Evolutionary conservation across 495 filamentous ascomycete species (phyloP), one percentile per base, ranked within the genome.

Genomic region (Cercophora samala): DNA sequence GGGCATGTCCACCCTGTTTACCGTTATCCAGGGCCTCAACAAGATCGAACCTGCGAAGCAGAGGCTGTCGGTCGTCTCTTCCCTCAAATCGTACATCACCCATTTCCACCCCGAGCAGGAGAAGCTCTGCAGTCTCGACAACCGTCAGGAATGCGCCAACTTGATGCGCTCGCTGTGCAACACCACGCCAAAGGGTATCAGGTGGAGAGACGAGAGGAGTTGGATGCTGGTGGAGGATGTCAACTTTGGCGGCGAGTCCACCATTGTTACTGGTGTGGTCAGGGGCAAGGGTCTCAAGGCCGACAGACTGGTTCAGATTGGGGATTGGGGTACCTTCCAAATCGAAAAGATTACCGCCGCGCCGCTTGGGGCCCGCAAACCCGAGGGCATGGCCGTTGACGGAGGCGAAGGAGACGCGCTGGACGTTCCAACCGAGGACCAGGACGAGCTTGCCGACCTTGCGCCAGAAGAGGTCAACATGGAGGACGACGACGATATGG

Each of bases 261-360:
- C 92, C 15, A 78, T 92, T 21, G 64, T 99, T n/a, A 94, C 92
- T 2, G 95, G 96, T 68, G 86, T 95, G 5, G 86, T 97, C 42
- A 86, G 95, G 70, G 95, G 95, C 21, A 91, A 87, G 75, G 89
- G 91, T 19, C 74, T 99, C 64, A 97, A 97, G 70, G 88, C 92
- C 4, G 91, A 99, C 76, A 84, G 96, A 62, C 82, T 98, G 29
- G 88, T 96, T 1, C 93, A 98, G 66, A 83, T 99, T 32, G 93
- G 92, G 21, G 93, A 97, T 64, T 97, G 92, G 90, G 96, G 95
- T 23, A 91, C 93, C 69, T 98, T 94, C 75, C 94, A 97, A 80
- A 89, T 99, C 64, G 91, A 91, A 55, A 93, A 91, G 70, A 93
- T 97, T 70, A 88, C 85, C 42, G 87, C 88, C 18, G 90, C 91